phyloP scores from a whole-genome alignment of 2,329 filamentous ascomycete genomes.

The Teratosphaeria viscida region DNA sequence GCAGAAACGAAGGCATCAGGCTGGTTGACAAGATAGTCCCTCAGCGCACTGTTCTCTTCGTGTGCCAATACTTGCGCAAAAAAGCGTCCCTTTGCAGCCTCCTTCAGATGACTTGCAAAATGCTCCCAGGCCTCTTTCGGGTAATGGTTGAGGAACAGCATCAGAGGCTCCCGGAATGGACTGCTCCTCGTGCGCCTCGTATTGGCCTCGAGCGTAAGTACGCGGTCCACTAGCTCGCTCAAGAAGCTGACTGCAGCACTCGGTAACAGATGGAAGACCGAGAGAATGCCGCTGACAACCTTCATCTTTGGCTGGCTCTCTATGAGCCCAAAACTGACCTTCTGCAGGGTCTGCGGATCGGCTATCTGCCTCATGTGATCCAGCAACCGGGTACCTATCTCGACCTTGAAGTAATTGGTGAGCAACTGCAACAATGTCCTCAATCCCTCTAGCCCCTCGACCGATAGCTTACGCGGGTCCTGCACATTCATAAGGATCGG shows the following conservation, averaged over 20 bases:
- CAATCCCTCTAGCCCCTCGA: slow-evolving; percentile 82
- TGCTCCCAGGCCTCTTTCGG: slow-evolving; percentile 77
- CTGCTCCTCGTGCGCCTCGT: slow-evolving; percentile 80
- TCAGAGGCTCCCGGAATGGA: slow-evolving; percentile 80
- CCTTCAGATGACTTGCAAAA: slow-evolving; percentile 67
- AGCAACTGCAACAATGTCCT: slow-evolving; percentile 80
- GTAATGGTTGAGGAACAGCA: slow-evolving; percentile 89
- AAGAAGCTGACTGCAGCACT: slow-evolving; percentile 85
- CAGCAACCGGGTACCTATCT: slow-evolving; percentile 85
- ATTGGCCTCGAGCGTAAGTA: slow-evolving; percentile 78
- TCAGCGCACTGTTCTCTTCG: slow-evolving; percentile 60
- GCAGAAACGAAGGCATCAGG: slow-evolving; percentile 60
- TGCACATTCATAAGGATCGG: slow-evolving; percentile 96
- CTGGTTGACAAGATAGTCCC: slow-evolving; percentile 64
- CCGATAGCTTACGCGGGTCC: slow-evolving; percentile 80
- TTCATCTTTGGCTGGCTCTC: slow-evolving; percentile 91
- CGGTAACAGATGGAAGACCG: slow-evolving; percentile 94
- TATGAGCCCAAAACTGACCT: slow-evolving; percentile 86
- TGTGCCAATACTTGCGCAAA: slow-evolving; percentile 78
- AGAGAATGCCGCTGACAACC: slow-evolving; percentile 86
- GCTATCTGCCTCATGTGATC: slow-evolving; percentile 90
- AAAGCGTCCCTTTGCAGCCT: slow-evolving; percentile 81
- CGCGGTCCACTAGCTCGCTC: slow-evolving; percentile 76
- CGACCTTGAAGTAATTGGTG: slow-evolving; percentile 98
- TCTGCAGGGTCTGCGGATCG: slow-evolving; percentile 67